Percentiles rank a stretch among this genome's conserved stretches.
phyloP scores from a whole-genome alignment of 1,139 yeast species.

The Saccharomyces hybrid region DNA sequence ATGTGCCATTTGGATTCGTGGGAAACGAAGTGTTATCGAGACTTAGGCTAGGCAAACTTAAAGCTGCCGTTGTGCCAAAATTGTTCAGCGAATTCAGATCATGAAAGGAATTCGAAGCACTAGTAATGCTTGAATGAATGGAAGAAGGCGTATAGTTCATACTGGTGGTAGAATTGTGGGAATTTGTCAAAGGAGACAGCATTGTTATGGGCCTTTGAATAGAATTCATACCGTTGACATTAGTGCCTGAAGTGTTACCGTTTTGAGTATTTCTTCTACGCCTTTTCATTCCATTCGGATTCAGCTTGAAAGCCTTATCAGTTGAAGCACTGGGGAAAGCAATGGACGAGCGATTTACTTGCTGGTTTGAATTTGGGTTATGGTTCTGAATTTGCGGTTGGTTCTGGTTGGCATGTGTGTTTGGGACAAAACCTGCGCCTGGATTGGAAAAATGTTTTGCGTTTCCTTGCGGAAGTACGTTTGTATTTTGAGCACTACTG shows the following conservation, averaged over 20 bases:
- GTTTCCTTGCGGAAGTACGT: not conserved
- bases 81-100: constrained; percentile 3
- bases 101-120: constrained; percentile 4
- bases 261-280: constrained; percentile 14
- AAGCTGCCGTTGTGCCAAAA: not conserved
- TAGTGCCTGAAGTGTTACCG: not conserved
- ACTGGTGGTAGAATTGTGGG: constrained; percentile 2
- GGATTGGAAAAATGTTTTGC: not conserved
- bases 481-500: not conserved
- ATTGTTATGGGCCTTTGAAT: constrained; percentile 2
- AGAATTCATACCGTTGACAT: not conserved
- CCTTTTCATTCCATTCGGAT: constrained; percentile 30
- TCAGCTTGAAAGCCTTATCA: constrained; percentile 19
- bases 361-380: not conserved
- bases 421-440: not conserved
- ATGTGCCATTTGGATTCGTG: not conserved
- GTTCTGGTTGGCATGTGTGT: not conserved
- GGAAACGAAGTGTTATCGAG: not conserved
- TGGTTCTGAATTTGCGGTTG: not conserved
- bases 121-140: constrained; percentile 1
- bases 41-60: not conserved
- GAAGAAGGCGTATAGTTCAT: not conserved
- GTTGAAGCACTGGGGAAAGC: not conserved
- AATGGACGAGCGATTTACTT: not conserved
- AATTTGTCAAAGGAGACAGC: constrained; percentile 4